A percentile compares a stretch with the other conserved stretches of the same genome.
These are phyloP conservation scores for Chenopodium berlandieri DNA, from an alignment of 148 eudicot species.

Conservation along the genomic window DNA sequence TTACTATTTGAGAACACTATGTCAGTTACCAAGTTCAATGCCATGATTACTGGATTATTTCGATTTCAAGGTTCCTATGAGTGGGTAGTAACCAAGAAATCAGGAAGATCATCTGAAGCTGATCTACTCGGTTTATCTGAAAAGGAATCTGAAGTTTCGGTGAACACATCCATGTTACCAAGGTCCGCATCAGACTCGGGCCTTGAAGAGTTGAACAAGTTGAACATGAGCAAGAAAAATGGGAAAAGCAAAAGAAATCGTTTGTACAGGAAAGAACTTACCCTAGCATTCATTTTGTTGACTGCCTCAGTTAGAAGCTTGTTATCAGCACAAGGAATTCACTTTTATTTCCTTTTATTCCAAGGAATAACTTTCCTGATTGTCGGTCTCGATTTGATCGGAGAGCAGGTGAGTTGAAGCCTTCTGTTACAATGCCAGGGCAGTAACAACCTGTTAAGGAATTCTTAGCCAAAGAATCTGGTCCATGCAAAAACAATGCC, in stretches of 20 bases:
- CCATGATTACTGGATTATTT: slow-evolving; percentile 89
- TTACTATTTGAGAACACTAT: slow-evolving; percentile 85
- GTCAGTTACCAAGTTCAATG: slow-evolving; percentile 93
- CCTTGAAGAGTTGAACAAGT: slow-evolving; percentile 57
- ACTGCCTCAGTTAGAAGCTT: slow-evolving; percentile 89
- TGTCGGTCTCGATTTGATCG: slow-evolving; percentile 95
- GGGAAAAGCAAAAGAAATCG: slow-evolving; percentile 57
- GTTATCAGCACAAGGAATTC: slow-evolving; percentile 91
- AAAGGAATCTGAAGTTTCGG: slow-evolving; percentile 42
- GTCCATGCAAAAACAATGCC: slow-evolving; percentile 2
- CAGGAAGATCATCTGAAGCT: slow-evolving; percentile 89
- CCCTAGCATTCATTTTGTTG: slow-evolving; percentile 76
- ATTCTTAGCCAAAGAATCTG: slow-evolving; percentile 14
- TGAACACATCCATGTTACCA: slow-evolving; percentile 30
- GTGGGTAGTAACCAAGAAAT: slow-evolving; percentile 89
- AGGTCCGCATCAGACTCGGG: slow-evolving; percentile 77
- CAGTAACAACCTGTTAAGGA: slow-evolving; percentile 4
- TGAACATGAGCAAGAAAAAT: slow-evolving; percentile 47
- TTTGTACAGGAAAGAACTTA: slow-evolving; percentile 82
- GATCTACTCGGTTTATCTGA: slow-evolving; percentile 63
- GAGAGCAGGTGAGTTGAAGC: slow-evolving; percentile 78
- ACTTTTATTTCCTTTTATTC: slow-evolving; percentile 89
- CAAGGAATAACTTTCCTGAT: slow-evolving; percentile 87
- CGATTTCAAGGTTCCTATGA: slow-evolving; percentile 76
- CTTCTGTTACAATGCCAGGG: background rate